phyloP scores from a whole-genome alignment of 2,329 filamentous ascomycete genomes.

The Didymella segeticola region DNA sequence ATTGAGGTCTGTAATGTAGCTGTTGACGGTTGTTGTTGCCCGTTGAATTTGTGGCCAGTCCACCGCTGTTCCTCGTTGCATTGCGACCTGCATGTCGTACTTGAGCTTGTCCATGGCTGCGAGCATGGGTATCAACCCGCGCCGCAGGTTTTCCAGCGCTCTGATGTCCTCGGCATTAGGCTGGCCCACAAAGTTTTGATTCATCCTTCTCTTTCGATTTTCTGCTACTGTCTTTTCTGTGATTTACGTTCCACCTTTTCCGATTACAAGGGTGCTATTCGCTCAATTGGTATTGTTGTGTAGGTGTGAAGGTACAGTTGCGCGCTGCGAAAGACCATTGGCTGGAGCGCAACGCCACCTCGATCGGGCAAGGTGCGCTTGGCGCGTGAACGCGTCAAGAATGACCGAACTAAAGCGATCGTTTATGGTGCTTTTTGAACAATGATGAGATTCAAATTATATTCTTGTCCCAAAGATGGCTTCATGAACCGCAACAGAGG shows the following conservation, averaged over 20 bases:
- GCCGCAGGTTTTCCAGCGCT: slow-evolving; percentile 32
- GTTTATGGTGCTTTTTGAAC: no score
- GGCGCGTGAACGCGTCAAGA: slow-evolving; percentile 2
- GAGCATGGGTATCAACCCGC: slow-evolving; percentile 35
- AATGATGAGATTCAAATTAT: no score
- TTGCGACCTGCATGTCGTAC: slow-evolving; percentile 28
- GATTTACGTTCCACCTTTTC: background rate
- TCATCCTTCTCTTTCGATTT: slow-evolving; percentile 23
- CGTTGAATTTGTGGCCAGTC: slow-evolving; percentile 34
- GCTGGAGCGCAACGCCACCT: slow-evolving; percentile 7
- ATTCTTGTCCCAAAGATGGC: no score
- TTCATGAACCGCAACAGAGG: background rate
- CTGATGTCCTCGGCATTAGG: slow-evolving; percentile 32
- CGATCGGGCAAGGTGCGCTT: slow-evolving; percentile 5
- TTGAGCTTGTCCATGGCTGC: slow-evolving; percentile 32
- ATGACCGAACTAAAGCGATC: background rate
- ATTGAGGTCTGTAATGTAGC: slow-evolving; percentile 27
- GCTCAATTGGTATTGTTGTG: background rate
- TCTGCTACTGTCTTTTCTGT: background rate
- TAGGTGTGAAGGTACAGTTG: slow-evolving; percentile 2
- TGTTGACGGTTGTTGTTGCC: slow-evolving; percentile 23
- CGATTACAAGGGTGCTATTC: background rate
- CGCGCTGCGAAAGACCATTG: slow-evolving; percentile 5
- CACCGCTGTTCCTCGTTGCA: slow-evolving; percentile 23
- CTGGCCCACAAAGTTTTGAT: slow-evolving; percentile 34